phyloP scores from a whole-genome alignment of 2,329 filamentous ascomycete genomes.

The Metarhizium sp. region DNA sequence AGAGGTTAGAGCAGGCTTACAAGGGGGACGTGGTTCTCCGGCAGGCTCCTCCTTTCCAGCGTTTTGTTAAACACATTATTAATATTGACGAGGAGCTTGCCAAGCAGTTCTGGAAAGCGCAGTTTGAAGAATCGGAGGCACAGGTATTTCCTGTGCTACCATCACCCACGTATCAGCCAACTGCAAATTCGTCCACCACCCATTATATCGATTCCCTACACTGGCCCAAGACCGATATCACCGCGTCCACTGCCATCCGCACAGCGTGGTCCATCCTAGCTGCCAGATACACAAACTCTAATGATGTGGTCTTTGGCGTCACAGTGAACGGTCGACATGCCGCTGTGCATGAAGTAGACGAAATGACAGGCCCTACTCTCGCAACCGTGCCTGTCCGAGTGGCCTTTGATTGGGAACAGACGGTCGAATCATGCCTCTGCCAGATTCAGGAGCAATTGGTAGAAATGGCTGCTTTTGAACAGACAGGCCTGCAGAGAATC shows the following conservation, averaged over 20 bases:
- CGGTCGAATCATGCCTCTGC: conserved; percentile 4
- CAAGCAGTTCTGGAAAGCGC: conserved; percentile 28
- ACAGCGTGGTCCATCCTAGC: conserved; percentile 24
- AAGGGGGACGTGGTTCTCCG: conserved; percentile 18
- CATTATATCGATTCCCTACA: background rate
- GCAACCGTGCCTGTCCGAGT: conserved; percentile 16
- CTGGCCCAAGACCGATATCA: conserved; percentile 9
- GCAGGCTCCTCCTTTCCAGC: conserved; percentile 20
- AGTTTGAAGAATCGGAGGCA: background rate
- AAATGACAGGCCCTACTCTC: conserved; percentile 18
- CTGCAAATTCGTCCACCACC: conserved; percentile 3
- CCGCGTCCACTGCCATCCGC: conserved; percentile 14
- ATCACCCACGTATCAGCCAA: background rate
- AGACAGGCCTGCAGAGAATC: conserved; percentile 20
- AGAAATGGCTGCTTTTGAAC: conserved; percentile 16
- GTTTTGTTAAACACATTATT: conserved; percentile 31
- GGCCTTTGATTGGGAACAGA: conserved; percentile 6
- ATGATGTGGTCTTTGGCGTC: conserved; percentile 21
- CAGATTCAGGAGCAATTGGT: conserved; percentile 14
- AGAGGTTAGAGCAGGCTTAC: conserved; percentile 28
- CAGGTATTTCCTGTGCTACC: conserved; percentile 1
- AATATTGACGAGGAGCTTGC: conserved; percentile 23
- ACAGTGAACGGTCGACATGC: conserved; percentile 18
- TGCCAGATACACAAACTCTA: conserved; percentile 22
- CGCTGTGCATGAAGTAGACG: conserved; percentile 15